These are phyloP conservation scores for Fusarium humuli DNA, from an alignment of 2,329 filamentous ascomycete species.

Conservation along the genomic window DNA sequence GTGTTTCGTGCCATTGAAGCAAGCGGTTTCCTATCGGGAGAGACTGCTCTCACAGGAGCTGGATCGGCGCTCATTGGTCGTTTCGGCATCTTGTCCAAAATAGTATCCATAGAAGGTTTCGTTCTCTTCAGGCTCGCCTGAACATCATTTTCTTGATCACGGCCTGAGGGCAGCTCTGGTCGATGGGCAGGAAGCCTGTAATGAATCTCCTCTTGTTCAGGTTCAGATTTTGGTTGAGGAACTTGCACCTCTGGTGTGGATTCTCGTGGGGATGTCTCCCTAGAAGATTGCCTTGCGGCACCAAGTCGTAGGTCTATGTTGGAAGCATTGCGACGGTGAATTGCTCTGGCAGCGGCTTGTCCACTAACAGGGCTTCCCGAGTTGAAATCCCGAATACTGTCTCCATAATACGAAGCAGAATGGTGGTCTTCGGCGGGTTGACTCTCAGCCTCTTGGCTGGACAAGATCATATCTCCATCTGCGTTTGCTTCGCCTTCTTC, in stretches of 20 bases:
- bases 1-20: constrained; percentile 71
- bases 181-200: constrained; percentile 61
- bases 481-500: constrained; percentile 67
- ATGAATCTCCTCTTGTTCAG: constrained; percentile 53
- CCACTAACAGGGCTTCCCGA: constrained; percentile 70
- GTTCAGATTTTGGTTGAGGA: constrained; percentile 23
- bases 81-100: constrained; percentile 67
- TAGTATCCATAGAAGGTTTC: constrained; percentile 65
- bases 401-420: constrained; percentile 59
- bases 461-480: constrained; percentile 56
- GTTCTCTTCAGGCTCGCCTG: constrained; percentile 74
- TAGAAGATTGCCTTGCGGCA: constrained; percentile 50
- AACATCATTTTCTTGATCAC: constrained; percentile 88
- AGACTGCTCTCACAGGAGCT: constrained; percentile 53
- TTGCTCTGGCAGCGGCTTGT: constrained; percentile 57
- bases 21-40: constrained; percentile 68
- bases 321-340: constrained; percentile 56
- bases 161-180: constrained; percentile 68
- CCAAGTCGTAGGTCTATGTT: constrained; percentile 52
- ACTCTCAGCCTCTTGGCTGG: constrained; percentile 57
- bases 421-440: constrained; percentile 54
- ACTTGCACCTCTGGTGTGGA: constrained; percentile 27
- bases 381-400: constrained; percentile 60
- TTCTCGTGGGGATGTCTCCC: constrained; percentile 38
- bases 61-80: constrained; percentile 62